Conservation (phyloP, 768 basidiomycete genomes). For the Strobilomyces dryophilus region DNA sequence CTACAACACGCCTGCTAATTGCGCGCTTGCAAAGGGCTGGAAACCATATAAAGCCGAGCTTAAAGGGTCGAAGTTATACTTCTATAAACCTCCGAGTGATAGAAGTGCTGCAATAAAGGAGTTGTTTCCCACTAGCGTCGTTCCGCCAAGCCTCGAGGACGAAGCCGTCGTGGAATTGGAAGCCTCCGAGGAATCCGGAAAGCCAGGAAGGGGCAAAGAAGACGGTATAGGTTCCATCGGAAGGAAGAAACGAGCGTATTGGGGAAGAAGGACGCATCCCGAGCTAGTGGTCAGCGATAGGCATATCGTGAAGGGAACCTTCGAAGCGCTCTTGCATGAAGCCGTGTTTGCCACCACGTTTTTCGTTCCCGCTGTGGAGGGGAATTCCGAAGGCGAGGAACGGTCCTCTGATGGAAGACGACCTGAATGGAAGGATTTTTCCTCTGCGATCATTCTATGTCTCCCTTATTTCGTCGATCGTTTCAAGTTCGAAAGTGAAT, state of each 20-base stretch:
- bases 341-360: constrained; percentile 75
- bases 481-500: constrained; percentile 63
- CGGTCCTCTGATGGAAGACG: constrained; percentile 17
- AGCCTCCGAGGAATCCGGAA: constrained; percentile 23
- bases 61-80: constrained; percentile 80
- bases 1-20: constrained; percentile 31
- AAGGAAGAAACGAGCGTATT: constrained; percentile 66
- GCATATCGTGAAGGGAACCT: constrained; percentile 58
- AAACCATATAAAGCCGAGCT: constrained; percentile 83
- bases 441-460: constrained; percentile 55
- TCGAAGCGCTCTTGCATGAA: constrained; percentile 81
- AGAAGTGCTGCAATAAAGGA: constrained; percentile 60
- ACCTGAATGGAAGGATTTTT: constrained; percentile 58
- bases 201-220: constrained; percentile 33
- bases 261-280: constrained; percentile 75
- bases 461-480: constrained; percentile 55
- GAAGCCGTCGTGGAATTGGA: constrained; percentile 30
- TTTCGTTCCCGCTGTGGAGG: constrained; percentile 19
- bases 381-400: constrained; percentile 14
- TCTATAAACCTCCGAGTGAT: constrained; percentile 82
- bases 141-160: constrained; percentile 52
- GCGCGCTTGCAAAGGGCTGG: constrained; percentile 65
- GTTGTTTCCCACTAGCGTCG: constrained; percentile 65
- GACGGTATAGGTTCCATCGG: constrained; percentile 24
- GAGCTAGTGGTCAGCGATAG: constrained; percentile 47